These are phyloP conservation scores for Spirogloea muscicola DNA, from an alignment of 139 green algal species.

Conservation along the genomic window DNA sequence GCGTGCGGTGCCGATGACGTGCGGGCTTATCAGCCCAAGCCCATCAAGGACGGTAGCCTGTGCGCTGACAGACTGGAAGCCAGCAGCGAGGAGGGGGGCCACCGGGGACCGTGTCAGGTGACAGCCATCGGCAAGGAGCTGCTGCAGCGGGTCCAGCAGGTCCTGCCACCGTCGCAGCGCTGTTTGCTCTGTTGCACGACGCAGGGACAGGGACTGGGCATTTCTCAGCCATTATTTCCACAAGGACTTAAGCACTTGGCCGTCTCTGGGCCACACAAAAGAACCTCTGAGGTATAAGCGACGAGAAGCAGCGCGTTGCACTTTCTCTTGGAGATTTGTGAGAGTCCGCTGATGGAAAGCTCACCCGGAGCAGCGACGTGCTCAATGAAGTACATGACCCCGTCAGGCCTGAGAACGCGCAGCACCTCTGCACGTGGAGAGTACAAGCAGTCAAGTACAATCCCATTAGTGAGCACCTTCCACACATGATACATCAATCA, in stretches of 20 bases:
- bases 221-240: too few relatives aligned
- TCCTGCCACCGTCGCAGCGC: slow-evolving; percentile 4
- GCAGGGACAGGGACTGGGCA: too few relatives aligned
- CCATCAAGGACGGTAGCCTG: not conserved
- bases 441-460: too few relatives aligned
- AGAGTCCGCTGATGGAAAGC: too few relatives aligned
- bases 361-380: slow-evolving; percentile 3
- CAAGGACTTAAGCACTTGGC: too few relatives aligned
- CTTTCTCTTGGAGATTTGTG: too few relatives aligned
- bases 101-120: slow-evolving; percentile 35
- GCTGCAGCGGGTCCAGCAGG: slow-evolving; percentile 34
- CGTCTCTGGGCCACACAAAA: too few relatives aligned
- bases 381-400: slow-evolving; percentile 11
- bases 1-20: not conserved
- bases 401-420: slow-evolving; percentile 22
- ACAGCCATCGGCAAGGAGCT: slow-evolving; percentile 31
- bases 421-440: slow-evolving; percentile 35
- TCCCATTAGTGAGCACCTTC: too few relatives aligned
- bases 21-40: slow-evolving; percentile 3
- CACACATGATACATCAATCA: too few relatives aligned
- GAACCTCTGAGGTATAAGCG: too few relatives aligned
- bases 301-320: too few relatives aligned
- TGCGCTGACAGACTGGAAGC: slow-evolving; percentile 18
- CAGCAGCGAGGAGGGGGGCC: not conserved
- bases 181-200: slow-evolving; percentile 19